Evolutionary conservation across 2,329 filamentous ascomycete species (phyloP), one percentile per base, ranked within the genome.

Genomic region (Scedosporium dehoogii): DNA sequence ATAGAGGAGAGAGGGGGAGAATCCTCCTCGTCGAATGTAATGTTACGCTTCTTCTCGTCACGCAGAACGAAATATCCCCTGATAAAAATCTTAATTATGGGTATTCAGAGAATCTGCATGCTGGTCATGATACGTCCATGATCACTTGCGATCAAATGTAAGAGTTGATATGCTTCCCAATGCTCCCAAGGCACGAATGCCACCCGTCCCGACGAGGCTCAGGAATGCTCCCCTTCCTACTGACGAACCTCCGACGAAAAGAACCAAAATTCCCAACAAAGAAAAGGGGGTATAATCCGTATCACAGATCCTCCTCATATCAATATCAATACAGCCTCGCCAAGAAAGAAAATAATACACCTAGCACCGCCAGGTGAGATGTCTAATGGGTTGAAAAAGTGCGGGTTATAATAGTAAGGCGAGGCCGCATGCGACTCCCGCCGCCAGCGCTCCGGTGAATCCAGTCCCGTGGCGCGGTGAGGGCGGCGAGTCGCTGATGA

Each of bases 401-500:
- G 18, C 6, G 23, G 7, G 53, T 44, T 42, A 62, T 16, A 62
- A n/a, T 4, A 62, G 21, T 1, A 62, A 21, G 21, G 60, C 60
- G 23, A 62, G 23, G 27, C 51, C 60, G 21, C 60, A 58, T 2
- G 51, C 60, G 23, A 46, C 60, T n/a, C 51, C 60, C 6, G 38
- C 60, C 14, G 53, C 60, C 21, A 62, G 25, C 3, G 53, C 60
- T 14, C 60, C 51, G 25, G 29, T 14, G 23, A 62, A 58, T 23
- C 60, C 41, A 23, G 38, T 33, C 16, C 21, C 27, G n/a, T 25
- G 14, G 14, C 60, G 33, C 3, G 60, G 60, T 3, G 53, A 62
- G 18, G 60, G 60, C 23, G 60, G 60, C 7, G 60, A 62, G 23
- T 62, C 18, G 60, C 62, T 25, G 61, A 58, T 14, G 38, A 62